Conservation (phyloP, 2,329 filamentous ascomycete genomes). For the Didymella exigua region DNA sequence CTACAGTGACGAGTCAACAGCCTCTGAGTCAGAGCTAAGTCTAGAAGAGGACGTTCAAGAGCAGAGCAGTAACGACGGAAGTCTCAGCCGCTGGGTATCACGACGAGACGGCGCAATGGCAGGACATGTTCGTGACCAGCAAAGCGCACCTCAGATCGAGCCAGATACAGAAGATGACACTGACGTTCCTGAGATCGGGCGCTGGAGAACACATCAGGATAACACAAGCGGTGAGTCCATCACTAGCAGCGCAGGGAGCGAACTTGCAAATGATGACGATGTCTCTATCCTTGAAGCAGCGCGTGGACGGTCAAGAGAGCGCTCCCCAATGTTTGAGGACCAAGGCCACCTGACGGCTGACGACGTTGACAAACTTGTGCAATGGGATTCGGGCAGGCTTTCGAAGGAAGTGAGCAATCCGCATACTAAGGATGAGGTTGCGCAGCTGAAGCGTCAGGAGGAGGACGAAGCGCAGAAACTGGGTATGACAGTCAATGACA, state of each 20-base stretch:
- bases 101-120: slow-evolving; percentile 33
- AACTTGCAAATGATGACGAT: slow-evolving; percentile 4
- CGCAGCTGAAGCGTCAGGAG: slow-evolving; percentile 12
- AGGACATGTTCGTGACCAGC: slow-evolving; percentile 26
- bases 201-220: slow-evolving; percentile 30
- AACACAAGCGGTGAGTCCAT: slow-evolving; percentile 34
- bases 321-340: slow-evolving; percentile 3
- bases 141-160: slow-evolving; percentile 2
- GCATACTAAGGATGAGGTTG: neutral
- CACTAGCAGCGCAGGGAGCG: neutral
- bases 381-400: slow-evolving; percentile 15
- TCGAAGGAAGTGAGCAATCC: slow-evolving; percentile 10
- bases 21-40: slow-evolving; percentile 33
- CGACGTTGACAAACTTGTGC: slow-evolving; percentile 18
- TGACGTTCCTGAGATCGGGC: slow-evolving; percentile 30
- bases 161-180: slow-evolving; percentile 25
- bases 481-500: slow-evolving; percentile 26
- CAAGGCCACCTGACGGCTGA: slow-evolving; percentile 4
- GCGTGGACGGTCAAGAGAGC: slow-evolving; percentile 9
- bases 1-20: slow-evolving; percentile 39
- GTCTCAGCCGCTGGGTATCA: slow-evolving; percentile 44
- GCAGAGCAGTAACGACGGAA: slow-evolving; percentile 39
- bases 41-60: slow-evolving; percentile 26
- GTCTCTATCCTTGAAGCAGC: slow-evolving; percentile 5
- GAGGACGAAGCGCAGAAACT: slow-evolving; percentile 23